Evolutionary conservation across 2,329 filamentous ascomycete genomes (phyloP).

Genomic region (Aspergillus pseudoviridinutans): DNA sequence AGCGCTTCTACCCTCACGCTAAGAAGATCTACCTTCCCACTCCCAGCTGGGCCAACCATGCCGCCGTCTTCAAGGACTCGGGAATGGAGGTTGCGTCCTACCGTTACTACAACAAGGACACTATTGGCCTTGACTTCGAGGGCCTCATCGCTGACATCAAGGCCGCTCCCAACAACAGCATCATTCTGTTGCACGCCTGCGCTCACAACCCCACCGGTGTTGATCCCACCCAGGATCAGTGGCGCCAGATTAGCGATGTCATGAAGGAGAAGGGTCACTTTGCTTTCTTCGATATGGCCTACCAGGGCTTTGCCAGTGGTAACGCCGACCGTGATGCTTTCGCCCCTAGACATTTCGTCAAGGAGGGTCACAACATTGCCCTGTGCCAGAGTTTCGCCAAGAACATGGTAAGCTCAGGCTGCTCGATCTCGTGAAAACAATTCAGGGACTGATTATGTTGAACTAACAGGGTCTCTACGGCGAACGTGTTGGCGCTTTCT

Average conservation of each 20-base stretch:
- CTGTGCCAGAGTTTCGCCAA: constrained; percentile 95
- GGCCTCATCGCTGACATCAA: constrained; percentile 89
- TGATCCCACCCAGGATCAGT: constrained; percentile 87
- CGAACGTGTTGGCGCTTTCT: constrained; percentile 96
- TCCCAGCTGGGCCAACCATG: constrained; percentile 98
- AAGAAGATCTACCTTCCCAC: constrained; percentile 97
- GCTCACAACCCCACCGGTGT: constrained; percentile 98
- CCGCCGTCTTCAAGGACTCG: constrained; percentile 89
- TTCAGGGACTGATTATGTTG: background rate
- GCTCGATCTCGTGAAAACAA: background rate
- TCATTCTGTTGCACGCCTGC: constrained; percentile 93
- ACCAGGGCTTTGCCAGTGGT: constrained; percentile 95
- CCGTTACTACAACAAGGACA: constrained; percentile 98
- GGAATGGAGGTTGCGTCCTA: constrained; percentile 91
- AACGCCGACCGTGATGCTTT: constrained; percentile 91
- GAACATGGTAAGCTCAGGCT: constrained; percentile 72
- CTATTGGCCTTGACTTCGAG: constrained; percentile 95
- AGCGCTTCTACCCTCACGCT: constrained; percentile 82
- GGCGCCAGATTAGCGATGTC: constrained; percentile 81
- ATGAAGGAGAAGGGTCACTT: constrained; percentile 86
- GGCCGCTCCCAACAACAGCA: constrained; percentile 76
- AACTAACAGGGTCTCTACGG: constrained; percentile 78
- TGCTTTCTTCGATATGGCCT: constrained; percentile 99
- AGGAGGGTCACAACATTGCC: constrained; percentile 82
- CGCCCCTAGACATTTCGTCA: constrained; percentile 86